Percentiles rank a stretch among this genome's conserved stretches.
phyloP scores from a whole-genome alignment of 2,329 filamentous ascomycete species.

The Zelopaecilomyces penicillatus region DNA sequence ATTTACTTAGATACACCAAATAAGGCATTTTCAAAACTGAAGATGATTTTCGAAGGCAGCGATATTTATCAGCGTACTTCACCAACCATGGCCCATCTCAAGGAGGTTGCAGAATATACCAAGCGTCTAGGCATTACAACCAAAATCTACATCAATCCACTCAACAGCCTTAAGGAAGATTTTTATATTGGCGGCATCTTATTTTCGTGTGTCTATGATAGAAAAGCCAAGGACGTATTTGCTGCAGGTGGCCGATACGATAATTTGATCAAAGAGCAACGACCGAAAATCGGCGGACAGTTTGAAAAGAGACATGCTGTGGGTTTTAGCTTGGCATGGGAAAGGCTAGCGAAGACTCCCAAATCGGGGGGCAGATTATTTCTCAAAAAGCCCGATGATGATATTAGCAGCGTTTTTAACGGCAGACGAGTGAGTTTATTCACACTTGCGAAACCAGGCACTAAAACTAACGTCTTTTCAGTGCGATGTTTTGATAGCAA shows the following conservation, averaged over 20 bases:
- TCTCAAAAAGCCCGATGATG: conserved; percentile 62
- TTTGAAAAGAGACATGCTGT: conserved; percentile 70
- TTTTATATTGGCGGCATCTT: conserved; percentile 82
- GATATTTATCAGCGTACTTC: conserved; percentile 68
- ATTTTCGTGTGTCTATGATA: conserved; percentile 86
- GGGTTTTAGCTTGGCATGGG: conserved; percentile 86
- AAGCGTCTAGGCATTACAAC: conserved; percentile 66
- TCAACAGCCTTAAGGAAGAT: conserved; percentile 82
- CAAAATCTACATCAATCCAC: conserved; percentile 75
- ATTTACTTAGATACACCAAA: conserved; percentile 38
- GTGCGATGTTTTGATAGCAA: conserved; percentile 85
- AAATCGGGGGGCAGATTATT: conserved; percentile 49
- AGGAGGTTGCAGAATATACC: conserved; percentile 67
- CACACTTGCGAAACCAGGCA: neutral
- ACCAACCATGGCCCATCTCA: conserved; percentile 69
- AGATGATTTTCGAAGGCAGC: conserved; percentile 52
- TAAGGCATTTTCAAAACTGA: conserved; percentile 50
- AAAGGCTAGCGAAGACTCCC: conserved; percentile 63
- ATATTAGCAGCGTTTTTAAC: conserved; percentile 50
- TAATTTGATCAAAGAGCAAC: conserved; percentile 74
- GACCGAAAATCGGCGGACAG: conserved; percentile 56
- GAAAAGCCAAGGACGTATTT: conserved; percentile 75
- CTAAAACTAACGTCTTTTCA: conserved; percentile 21
- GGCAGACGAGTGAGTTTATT: conserved; percentile 49
- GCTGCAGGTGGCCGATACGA: conserved; percentile 94